Base-by-base conservation (phyloP, 495 filamentous ascomycete genomes). In the Aspergillus diversus region DNA sequence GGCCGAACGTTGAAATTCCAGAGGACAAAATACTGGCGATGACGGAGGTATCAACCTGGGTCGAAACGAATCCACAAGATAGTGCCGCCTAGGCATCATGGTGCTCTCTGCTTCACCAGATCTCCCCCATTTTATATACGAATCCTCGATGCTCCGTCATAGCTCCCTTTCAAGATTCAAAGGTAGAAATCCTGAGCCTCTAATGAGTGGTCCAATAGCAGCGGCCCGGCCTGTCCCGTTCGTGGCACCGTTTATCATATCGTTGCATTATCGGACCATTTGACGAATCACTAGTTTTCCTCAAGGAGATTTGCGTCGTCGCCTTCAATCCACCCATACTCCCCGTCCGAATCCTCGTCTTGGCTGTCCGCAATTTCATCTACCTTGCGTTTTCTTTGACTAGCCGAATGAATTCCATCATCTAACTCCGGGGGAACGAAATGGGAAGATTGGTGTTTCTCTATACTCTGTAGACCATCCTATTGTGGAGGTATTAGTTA, bases 351-450 rank as follows among this genome's bases (percentile, higher is more conserved):
- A 27, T 75, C 78, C 46, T 83, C 82, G 55, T 81, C 82, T 58
- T 82, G 72, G 55, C 80, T 84, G 60, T 84, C 80, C 7, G 77
- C 80, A 33, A 83, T 73, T 54, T 83, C 81, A 47, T 78, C 76
- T 15, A 76, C 75, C 59, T 84, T 85, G n/a, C 82, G 77, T 59
- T 85, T 85, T 37, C 73, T 68, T 69, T 48, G 58, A 52, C 39
- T 63, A 16, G 53, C 12, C 9, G 64, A 53, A 12, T 34, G 31
- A 7, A 57, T 54, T 11, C 56, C 17, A 21, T 60, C 43, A 8
- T 55, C 37, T 6, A 35, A 7, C 15, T 64, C 15, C 35, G 32
- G 8, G 4, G 57, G 9, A 56, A 33, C 32, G 12, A n/a, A 35
- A 51, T 31, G 54, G 57, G 54, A 57, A 17, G 33, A 51, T 51